Evolutionary conservation across 1,284 basidiomycete genomes (phyloP).

Genomic region (Malassezia dermatis): DNA sequence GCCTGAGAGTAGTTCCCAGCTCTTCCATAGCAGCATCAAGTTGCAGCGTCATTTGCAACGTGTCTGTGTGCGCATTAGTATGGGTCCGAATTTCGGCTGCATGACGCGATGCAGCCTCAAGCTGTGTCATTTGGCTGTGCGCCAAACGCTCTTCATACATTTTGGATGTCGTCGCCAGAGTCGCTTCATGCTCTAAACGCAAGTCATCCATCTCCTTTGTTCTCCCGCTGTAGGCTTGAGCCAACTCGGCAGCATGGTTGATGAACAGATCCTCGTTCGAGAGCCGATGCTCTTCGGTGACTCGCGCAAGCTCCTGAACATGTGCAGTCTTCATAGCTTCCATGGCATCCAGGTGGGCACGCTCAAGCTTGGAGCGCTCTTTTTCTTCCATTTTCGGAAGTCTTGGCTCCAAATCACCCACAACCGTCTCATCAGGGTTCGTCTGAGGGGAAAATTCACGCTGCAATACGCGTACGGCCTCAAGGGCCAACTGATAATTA

Average conservation of each 20-base stretch:
- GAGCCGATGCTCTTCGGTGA: neutral
- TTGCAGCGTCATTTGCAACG: neutral
- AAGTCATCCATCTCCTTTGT: neutral
- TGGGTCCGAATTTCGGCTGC: neutral
- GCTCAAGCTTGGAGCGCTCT: neutral
- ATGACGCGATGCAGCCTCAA: neutral
- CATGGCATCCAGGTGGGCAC: neutral
- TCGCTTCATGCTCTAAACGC: neutral
- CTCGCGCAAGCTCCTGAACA: neutral
- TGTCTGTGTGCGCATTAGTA: neutral
- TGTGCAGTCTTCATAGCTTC: neutral
- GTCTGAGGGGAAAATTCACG: neutral
- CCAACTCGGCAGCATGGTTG: neutral
- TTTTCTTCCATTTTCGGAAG: neutral
- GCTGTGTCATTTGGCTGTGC: neutral
- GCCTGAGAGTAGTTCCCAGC: neutral
- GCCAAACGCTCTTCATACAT: neutral
- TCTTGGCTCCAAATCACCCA: neutral
- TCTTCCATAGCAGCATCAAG: neutral
- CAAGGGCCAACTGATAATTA: slow-evolving; percentile 14
- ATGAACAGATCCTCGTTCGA: neutral
- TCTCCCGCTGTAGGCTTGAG: neutral
- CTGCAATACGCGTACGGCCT: slow-evolving; percentile 7
- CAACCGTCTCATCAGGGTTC: slow-evolving; percentile 9
- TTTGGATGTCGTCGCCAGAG: neutral